phyloP scores from a whole-genome alignment of 768 basidiomycete species.

The Boletus barrowsii region DNA sequence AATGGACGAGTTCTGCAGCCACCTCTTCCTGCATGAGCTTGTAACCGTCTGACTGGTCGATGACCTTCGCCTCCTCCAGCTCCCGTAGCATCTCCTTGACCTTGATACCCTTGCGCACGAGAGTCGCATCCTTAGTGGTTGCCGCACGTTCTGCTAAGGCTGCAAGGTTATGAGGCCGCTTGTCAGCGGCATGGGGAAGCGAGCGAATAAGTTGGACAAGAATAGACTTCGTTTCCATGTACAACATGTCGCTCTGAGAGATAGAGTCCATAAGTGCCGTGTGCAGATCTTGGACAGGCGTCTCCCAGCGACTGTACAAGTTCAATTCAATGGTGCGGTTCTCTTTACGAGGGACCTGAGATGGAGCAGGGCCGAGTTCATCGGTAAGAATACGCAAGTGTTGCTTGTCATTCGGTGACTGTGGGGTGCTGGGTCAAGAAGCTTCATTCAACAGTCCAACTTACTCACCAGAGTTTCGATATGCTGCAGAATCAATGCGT shows the following conservation, averaged over 20 bases:
- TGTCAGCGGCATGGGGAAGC: constrained; percentile 78
- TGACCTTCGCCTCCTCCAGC: constrained; percentile 84
- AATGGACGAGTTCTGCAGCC: constrained; percentile 88
- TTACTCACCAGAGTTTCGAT: constrained; percentile 83
- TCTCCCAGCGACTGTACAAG: constrained; percentile 98
- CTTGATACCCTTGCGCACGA: constrained; percentile 97
- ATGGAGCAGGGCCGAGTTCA: constrained; percentile 89
- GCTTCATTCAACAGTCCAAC: neutral
- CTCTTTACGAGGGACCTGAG: constrained; percentile 97
- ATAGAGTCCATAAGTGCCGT: constrained; percentile 96
- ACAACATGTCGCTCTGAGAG: constrained; percentile 96
- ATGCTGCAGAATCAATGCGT: constrained; percentile 91
- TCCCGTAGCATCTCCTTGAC: constrained; percentile 99
- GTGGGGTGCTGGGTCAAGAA: constrained; percentile 2
- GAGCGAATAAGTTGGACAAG: constrained; percentile 97
- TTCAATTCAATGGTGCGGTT: constrained; percentile 90
- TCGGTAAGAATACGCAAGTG: constrained; percentile 95
- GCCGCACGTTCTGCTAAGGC: constrained; percentile 93
- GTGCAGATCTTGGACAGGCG: constrained; percentile 95
- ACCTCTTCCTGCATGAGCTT: constrained; percentile 98
- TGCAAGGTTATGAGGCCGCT: constrained; percentile 84
- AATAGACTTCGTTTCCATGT: constrained; percentile 99
- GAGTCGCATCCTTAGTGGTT: constrained; percentile 93
- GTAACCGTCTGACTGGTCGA: constrained; percentile 80
- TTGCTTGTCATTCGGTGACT: constrained; percentile 98